Conservation (phyloP, 768 basidiomycete species). For the Boletus huronensis region DNA sequence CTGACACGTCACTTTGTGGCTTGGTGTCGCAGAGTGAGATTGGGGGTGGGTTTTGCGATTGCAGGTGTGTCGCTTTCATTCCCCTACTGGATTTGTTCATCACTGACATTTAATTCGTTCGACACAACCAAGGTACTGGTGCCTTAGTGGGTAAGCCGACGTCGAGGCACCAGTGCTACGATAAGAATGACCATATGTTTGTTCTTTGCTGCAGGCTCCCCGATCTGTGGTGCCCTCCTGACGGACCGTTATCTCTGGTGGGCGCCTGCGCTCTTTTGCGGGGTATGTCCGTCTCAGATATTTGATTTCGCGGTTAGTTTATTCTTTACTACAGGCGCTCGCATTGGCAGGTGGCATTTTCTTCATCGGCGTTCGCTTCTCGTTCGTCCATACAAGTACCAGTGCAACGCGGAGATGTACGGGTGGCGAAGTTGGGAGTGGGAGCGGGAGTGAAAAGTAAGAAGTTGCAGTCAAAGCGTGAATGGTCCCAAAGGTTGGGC, state of each 20-base stretch:
- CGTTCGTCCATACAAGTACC: not conserved
- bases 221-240: conserved; percentile 55
- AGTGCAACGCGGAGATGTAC: too few relatives aligned
- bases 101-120: too few relatives aligned
- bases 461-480: not conserved
- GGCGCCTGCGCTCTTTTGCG: conserved; percentile 52
- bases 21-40: conserved; percentile 23
- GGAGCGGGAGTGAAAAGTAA: not conserved
- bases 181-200: conserved; percentile 6
- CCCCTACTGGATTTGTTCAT: not conserved
- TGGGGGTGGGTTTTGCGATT: conserved; percentile 49
- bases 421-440: not conserved
- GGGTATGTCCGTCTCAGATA: conserved; percentile 23
- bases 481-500: not conserved
- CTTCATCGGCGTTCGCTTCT: conserved; percentile 15
- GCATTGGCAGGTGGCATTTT: conserved; percentile 5
- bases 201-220: conserved; percentile 41
- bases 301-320: not conserved
- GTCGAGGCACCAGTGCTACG: too few relatives aligned
- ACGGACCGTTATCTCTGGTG: conserved; percentile 52
- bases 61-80: conserved; percentile 29
- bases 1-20: not conserved
- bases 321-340: conserved; percentile 1
- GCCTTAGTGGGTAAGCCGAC: conserved; percentile 16
- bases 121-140: conserved; percentile 19